Evolutionary conservation across 768 basidiomycete species (phyloP).

Genomic region (button mushroom (Agaricus bisporus)): DNA sequence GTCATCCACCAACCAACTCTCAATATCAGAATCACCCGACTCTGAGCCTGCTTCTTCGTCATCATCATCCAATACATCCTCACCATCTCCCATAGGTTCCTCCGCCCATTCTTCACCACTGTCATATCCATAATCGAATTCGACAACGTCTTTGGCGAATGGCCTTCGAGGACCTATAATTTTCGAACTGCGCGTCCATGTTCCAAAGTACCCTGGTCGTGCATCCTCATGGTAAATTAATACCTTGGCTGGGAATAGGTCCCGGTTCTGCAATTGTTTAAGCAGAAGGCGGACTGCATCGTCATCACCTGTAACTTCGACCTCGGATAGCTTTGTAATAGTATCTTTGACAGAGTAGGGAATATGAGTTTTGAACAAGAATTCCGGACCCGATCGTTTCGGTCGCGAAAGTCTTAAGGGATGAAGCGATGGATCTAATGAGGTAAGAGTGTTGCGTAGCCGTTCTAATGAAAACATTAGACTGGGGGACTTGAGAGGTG

Average conservation of each 20-base stretch:
- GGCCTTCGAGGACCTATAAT: slow-evolving; percentile 81
- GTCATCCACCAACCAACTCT: slow-evolving; percentile 75
- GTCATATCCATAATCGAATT: slow-evolving; percentile 88
- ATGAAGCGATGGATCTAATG: slow-evolving; percentile 24
- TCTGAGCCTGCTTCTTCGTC: slow-evolving; percentile 53
- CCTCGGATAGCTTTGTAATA: slow-evolving; percentile 64
- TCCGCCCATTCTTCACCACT: slow-evolving; percentile 97
- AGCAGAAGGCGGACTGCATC: slow-evolving; percentile 61
- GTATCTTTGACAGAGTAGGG: slow-evolving; percentile 37
- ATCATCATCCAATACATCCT: slow-evolving; percentile 68
- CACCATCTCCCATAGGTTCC: slow-evolving; percentile 75
- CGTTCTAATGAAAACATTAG: slow-evolving; percentile 24
- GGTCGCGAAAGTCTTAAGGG: slow-evolving; percentile 15
- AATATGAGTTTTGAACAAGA: slow-evolving; percentile 27
- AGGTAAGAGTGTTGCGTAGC: slow-evolving; percentile 28
- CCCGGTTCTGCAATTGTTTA: slow-evolving; percentile 53
- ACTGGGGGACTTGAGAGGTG: background rate
- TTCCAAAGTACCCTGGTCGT: slow-evolving; percentile 91
- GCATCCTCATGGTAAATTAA: slow-evolving; percentile 80
- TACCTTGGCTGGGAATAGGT: slow-evolving; percentile 66
- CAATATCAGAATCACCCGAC: slow-evolving; percentile 69
- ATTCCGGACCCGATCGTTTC: slow-evolving; percentile 15
- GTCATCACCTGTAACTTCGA: slow-evolving; percentile 70
- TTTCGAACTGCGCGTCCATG: slow-evolving; percentile 81
- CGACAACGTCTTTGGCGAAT: slow-evolving; percentile 68